Evolutionary conservation across 306 rosid genomes (phyloP).

Genomic region (Cicer arietinum): DNA sequence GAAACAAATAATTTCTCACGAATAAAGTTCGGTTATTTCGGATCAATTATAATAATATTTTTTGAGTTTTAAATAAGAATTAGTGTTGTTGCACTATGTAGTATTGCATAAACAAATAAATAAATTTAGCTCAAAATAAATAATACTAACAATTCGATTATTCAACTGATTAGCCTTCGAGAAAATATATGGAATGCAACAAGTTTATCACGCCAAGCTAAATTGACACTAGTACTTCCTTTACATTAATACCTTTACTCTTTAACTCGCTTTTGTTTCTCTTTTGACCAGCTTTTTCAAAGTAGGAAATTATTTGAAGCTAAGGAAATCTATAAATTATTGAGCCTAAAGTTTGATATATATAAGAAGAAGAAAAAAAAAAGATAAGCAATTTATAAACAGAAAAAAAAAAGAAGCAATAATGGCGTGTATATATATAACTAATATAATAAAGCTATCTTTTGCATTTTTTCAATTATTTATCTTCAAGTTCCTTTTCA

Average conservation of each 20-base stretch:
- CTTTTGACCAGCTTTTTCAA: constrained; percentile 55
- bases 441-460: background rate
- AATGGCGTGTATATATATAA: background rate
- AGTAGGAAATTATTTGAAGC: constrained; percentile 35
- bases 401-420: background rate
- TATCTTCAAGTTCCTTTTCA: background rate
- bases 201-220: constrained; percentile 1
- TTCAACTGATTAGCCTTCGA: background rate
- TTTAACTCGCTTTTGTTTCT: constrained; percentile 42
- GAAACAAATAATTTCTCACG: too few species aligned
- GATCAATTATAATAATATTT: too few species aligned
- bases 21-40: too few species aligned
- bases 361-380: background rate
- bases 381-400: too few species aligned
- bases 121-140: background rate
- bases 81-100: background rate
- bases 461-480: background rate
- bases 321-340: constrained; percentile 33
- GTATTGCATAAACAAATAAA: background rate
- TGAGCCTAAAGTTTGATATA: constrained; percentile 5
- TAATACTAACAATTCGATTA: background rate
- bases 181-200: constrained; percentile 19
- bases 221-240: background rate
- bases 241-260: constrained; percentile 34
- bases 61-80: background rate